Evolutionary conservation across 768 basidiomycete genomes (phyloP), one percentile per base, ranked within the genome.

Genomic region (Podaxis mareebaensis): DNA sequence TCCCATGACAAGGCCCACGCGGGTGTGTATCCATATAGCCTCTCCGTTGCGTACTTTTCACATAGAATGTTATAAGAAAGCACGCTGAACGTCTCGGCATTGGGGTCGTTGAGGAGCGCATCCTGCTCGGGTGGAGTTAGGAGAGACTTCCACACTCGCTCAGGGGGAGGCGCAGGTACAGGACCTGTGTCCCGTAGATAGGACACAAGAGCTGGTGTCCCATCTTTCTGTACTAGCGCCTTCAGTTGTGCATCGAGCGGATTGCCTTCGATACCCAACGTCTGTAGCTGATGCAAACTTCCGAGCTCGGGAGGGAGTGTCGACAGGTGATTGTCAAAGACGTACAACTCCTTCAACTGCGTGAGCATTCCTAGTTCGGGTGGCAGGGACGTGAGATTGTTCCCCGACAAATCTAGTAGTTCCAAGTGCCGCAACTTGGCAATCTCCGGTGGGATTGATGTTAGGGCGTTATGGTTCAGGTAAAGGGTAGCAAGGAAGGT

Each of bases 1-100:
- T 90, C 86, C 97, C 97, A 99, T n/a, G 85, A 80, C 42, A 99
- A 80, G 0, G 97, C 97, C 96, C 97, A 99, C 0, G 88, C 83
- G 1, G 97, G 97, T 0, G 97, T 99, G 75, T 99, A 99, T 1
- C 94, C 95, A 73, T 99, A 99, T 73, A 96, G 75, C 67, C 86
- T 81, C 68, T 90, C 86, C 33, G 96, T 95, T 13, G 97, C 97
- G 69, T 85, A 91, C 72, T 87, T 85, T 72, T 96, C 93, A 75
- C 93, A 96, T 11, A 99, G 86, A 65, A 99, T 95, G 76, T 99
- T 99, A 83, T 94, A 98, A 73, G 85, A 91, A 17, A 98, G 78
- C 33, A 92, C 83, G 54, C 85, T 90, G 77, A 96, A 88, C 2
- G 85, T 85, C 75, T 98, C 95, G 17, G 84, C 75, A 28, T 81